Base-by-base conservation (phyloP, 371 early-diverging fungal species). In the Conidiobolus incongruus region DNA sequence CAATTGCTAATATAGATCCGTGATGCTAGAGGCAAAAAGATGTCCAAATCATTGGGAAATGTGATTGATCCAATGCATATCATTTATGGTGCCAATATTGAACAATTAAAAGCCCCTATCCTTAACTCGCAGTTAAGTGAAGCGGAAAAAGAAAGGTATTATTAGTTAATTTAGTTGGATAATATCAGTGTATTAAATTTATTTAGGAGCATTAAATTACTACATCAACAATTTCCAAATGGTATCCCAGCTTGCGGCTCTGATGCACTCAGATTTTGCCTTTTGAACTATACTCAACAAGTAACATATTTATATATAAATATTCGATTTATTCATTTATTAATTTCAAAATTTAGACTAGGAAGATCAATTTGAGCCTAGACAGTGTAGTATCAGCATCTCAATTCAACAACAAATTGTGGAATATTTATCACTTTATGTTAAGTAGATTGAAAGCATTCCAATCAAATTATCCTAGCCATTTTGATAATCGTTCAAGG, bases 341-440 rank as follows among this genome's bases (percentile, higher is more conserved):
- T 49, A 15, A 23, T 38, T 2, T 1, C 34, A 11, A 39, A 41
- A 6, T 26, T n/a, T 53, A 63, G 53, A 71, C 82, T 12, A 71
- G 85, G 38, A 94, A 96, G 61, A 93, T 99, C 52, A 98, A 97
- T 58, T 54, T 99, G 44, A 94, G 96, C 56, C 72, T 99, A 16
- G 63, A 73, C 16, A 81, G 82, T 53, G 88, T 98, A 7, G 70
- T 83, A 40, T 81, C 93, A 5, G 84, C 89, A 37, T 68, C 81
- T 30, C 80, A 91, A 53, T 94, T 96, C 52, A 88, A 92, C 57
- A 99, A 99, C 62, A 99, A 99, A 61, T 61, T 99, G 12, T 99
- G 96, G 95, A 96, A 99, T 57, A 70, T 91, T 4, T 77, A 81
- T 44, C 74, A 68, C 31, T 86, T 86, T 54, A 75, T 77, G 7